Base-by-base conservation (phyloP, 768 basidiomycete species). In the Termitomyces eurrhizus region DNA sequence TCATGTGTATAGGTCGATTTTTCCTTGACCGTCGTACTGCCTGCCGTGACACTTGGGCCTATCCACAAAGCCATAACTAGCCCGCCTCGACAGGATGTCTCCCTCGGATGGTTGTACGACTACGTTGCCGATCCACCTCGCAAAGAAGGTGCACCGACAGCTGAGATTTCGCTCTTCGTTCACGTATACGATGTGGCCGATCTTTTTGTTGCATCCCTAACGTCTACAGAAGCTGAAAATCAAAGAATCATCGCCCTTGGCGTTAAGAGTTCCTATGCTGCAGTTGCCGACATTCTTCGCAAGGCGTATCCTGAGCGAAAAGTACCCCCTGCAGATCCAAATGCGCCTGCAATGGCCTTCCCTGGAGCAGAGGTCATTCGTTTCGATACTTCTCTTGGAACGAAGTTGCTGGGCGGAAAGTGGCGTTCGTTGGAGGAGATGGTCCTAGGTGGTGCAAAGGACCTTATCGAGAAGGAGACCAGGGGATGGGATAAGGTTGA, bases 31-130 rank as follows among this genome's bases (percentile, higher is more conserved):
- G 29, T 48, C 18, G 4, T 62, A 11, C 60, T 62, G 11, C 60
- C 60, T 13, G 60, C 60, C 3, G 51, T 62, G 0, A 26, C 26
- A 7, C 56, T 57, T 33, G 60, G 60, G 6, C 60, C 60, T 7
- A 56, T 62, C 26, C 60, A 62, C 42, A 62, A 62, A 46, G 48
- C 56, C 18, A 37, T 62, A 2, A 57, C 54, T 18, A 4, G 55
- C 49, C 55, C 60, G 7, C 60, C 60, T 24, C 55, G 60, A 18
- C 60, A 21, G 8, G 60, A 62, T 18, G 60, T 62, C n/a, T 62
- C 60, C 26, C 60, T 62, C n/a, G 60, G 60, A 1, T 62, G 60
- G 60, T 32, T 62, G 13, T 62, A 62, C 33, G 60, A 62, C 51
- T 52, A 57, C 36, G 41, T 62, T 29, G 60, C 50, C 1, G 41